Base-by-base conservation (phyloP, 2,329 filamentous ascomycete species). In the Leptographium wingfieldii region DNA sequence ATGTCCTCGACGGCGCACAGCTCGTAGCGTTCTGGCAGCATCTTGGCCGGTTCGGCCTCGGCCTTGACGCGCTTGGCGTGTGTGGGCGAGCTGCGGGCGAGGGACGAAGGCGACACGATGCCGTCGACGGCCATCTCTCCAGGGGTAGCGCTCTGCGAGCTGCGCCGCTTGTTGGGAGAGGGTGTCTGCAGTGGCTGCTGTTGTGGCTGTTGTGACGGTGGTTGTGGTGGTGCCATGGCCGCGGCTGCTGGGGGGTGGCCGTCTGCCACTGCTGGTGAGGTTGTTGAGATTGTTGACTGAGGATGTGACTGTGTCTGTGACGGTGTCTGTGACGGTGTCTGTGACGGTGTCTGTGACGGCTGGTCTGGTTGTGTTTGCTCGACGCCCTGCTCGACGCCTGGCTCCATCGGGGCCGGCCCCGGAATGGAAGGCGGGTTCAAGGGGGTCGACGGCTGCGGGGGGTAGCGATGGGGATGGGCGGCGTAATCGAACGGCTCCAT, bases 1-100 rank as follows among this genome's bases (percentile, higher is more conserved):
- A 99, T 82, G 70, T 96, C 92, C 68, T 91, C 88, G 10, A 89
- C 83, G 48, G 87, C 79, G 70, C 90, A 95, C 12, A 84, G 76
- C 71, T 96, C 90, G 71, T 99, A 99, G 67, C 80, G 79, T 62
- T 80, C 73, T 1, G 94, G 88, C 69, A 94, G 68, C 10, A 80
- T 66, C 68, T 84, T 87, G 49, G 80, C 74, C 9, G 79, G 76
- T 7, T 71, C 73, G 16, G 74, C 71, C 53, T 79, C 78, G 40
- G 78, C 75, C 64, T 76, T 80, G 35, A 76, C 70, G 52, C 83
- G 78, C 69, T 87, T 87, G 6, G 78, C 72, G 33, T 49, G 46
- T 14, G 49, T n/a, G 3, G 56, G n/a, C 3, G 59, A 33, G 12
- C 51, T 57, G 46, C 55, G 57, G 5, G 33, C 59, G 22, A 65